Conservation (phyloP, 2,329 filamentous ascomycete genomes). For the Fusarium sp. region DNA sequence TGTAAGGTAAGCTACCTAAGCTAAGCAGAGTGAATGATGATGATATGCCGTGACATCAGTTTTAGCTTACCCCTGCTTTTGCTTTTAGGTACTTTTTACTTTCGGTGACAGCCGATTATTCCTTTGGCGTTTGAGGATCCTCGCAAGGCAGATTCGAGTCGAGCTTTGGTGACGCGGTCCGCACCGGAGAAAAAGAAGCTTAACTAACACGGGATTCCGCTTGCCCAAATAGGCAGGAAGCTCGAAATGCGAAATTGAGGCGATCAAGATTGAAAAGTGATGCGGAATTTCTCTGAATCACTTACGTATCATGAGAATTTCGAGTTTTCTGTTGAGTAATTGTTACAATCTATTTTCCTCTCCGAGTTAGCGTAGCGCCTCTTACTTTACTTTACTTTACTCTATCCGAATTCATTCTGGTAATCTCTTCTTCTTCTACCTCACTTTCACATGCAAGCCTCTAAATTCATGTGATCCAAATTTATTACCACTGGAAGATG, state of each 20-base stretch:
- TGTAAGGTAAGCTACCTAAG: background rate
- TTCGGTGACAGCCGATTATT: slow-evolving; percentile 26
- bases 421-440: background rate
- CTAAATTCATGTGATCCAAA: background rate
- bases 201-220: slow-evolving; percentile 15
- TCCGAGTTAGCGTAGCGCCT: background rate
- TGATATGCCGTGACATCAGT: slow-evolving; percentile 43
- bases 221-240: slow-evolving; percentile 33
- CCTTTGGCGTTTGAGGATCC: slow-evolving; percentile 33
- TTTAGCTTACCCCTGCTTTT: slow-evolving; percentile 34
- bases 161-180: slow-evolving; percentile 23
- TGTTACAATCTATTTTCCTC: background rate
- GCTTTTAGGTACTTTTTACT: background rate
- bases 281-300: background rate
- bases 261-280: slow-evolving; percentile 5
- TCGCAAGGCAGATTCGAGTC: slow-evolving; percentile 32
- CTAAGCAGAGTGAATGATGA: background rate
- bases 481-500: slow-evolving; percentile 24
- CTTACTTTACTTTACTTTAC: no score
- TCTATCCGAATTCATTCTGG: background rate
- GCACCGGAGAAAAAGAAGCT: slow-evolving; percentile 36
- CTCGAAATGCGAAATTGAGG: slow-evolving; percentile 27
- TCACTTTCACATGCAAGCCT: background rate
- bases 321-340: slow-evolving; percentile 8
- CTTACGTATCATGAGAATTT: background rate